A percentile compares a stretch with the other conserved stretches of the same genome.
Evolutionary conservation across 495 filamentous ascomycete genomes (phyloP).

Genomic region (Podospora tetraspora): DNA sequence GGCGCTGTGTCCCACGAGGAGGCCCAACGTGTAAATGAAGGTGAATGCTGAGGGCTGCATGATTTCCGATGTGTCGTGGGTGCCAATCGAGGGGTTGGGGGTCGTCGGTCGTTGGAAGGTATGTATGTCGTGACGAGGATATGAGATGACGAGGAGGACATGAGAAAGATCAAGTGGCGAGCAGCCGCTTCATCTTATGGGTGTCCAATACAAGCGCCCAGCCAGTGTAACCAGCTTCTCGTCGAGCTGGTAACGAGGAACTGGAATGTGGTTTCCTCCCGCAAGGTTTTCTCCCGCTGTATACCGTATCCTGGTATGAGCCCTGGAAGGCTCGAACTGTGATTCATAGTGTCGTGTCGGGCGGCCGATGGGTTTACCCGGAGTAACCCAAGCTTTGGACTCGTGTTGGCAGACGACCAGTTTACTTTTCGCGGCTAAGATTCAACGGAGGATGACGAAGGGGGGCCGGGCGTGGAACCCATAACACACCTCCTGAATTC

Average conservation of each 20-base stretch:
- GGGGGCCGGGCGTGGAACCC: too few species aligned
- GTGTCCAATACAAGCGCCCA: neutral
- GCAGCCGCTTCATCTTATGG: neutral
- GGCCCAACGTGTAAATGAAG: conserved; percentile 5
- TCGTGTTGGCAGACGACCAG: neutral
- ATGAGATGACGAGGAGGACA: neutral
- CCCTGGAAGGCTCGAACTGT: neutral
- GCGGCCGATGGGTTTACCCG: neutral
- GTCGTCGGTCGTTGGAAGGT: neutral
- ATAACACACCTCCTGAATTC: neutral
- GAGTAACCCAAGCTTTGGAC: neutral
- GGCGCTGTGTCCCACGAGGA: conserved; percentile 11
- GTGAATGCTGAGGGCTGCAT: conserved; percentile 11
- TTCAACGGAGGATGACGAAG: neutral
- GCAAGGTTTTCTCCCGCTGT: neutral
- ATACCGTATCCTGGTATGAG: neutral
- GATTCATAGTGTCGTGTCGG: neutral
- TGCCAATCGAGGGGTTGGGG: neutral
- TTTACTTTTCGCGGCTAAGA: neutral
- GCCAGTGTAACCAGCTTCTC: neutral
- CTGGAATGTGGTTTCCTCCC: neutral
- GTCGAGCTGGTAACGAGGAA: neutral
- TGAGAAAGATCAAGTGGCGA: neutral
- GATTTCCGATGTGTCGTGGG: conserved; percentile 3
- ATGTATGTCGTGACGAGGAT: neutral